A percentile compares a stretch with the other conserved stretches of the same genome.
Evolutionary conservation across 192 early-diverging fungal genomes (phyloP).

Genomic region (Backusella sp.): DNA sequence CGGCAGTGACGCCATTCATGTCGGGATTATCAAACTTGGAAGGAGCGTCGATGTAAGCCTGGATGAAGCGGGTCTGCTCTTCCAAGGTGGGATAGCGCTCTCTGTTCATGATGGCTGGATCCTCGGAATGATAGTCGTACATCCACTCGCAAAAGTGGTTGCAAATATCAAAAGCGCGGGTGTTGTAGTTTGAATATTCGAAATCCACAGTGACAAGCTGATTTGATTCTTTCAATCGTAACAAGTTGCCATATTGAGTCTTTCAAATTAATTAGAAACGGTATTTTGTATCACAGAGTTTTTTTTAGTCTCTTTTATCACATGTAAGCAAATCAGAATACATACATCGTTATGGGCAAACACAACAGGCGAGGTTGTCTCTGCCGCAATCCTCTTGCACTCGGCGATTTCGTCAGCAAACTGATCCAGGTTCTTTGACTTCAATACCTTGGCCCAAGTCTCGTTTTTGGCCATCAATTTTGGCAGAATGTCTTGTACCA

Average conservation of each 20-base stretch:
- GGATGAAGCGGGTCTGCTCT: constrained; percentile 58
- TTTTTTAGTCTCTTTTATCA: neutral
- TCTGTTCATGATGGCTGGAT: constrained; percentile 43
- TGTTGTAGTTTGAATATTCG: constrained; percentile 80
- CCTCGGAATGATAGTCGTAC: constrained; percentile 69
- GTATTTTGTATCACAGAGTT: neutral
- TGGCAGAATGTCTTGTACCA: constrained; percentile 26
- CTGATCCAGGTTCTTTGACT: constrained; percentile 39
- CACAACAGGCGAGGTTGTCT: constrained; percentile 59
- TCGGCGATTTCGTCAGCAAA: constrained; percentile 52
- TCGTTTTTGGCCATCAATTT: constrained; percentile 12
- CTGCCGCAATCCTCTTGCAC: constrained; percentile 36
- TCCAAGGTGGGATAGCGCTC: constrained; percentile 50
- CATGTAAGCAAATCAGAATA: neutral
- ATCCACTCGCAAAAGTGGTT: constrained; percentile 88
- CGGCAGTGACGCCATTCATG: constrained; percentile 6
- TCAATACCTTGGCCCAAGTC: constrained; percentile 4
- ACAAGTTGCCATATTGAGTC: constrained; percentile 86
- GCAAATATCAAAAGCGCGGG: constrained; percentile 72
- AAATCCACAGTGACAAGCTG: constrained; percentile 76
- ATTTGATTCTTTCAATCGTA: constrained; percentile 53
- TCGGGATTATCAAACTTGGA: constrained; percentile 1
- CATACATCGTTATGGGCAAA: constrained; percentile 86
- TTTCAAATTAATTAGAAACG: constrained; percentile 14
- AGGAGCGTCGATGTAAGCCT: constrained; percentile 56